Percentiles rank a stretch among this genome's conserved stretches.
These are phyloP conservation scores for Akanthomyces muscarius DNA, from an alignment of 2,329 filamentous ascomycete genomes.

Conservation along the genomic window DNA sequence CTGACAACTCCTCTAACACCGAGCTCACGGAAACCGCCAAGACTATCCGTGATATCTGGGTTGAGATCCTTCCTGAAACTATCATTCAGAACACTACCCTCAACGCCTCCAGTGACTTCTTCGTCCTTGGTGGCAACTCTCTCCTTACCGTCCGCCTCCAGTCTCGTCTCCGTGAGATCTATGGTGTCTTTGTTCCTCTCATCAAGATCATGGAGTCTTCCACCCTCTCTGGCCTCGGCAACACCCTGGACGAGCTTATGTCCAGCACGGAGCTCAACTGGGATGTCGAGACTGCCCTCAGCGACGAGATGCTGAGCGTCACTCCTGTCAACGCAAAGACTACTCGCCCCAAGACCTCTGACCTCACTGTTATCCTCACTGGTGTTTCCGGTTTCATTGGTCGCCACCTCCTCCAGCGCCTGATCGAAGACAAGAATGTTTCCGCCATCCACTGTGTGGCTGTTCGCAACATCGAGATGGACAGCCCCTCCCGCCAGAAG, in stretches of 20 bases:
- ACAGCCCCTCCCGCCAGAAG: conserved; percentile 17
- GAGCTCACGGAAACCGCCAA: conserved; percentile 12
- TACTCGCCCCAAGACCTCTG: conserved; percentile 10
- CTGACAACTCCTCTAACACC: conserved; percentile 2
- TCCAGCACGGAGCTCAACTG: conserved; percentile 22
- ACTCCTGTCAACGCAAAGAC: conserved; percentile 1
- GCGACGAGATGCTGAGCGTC: conserved; percentile 13
- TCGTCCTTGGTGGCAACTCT: conserved; percentile 40
- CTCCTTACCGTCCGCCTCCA: conserved; percentile 38
- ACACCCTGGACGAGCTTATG: conserved; percentile 24
- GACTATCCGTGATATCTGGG: conserved; percentile 19
- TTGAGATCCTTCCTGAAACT: conserved; percentile 20
- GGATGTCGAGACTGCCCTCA: conserved; percentile 3
- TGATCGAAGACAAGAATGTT: conserved; percentile 32
- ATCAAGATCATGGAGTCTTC: conserved; percentile 35
- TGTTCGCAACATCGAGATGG: conserved; percentile 26
- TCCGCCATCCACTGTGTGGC: conserved; percentile 43
- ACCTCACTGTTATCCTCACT: conserved; percentile 30
- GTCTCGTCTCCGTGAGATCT: conserved; percentile 28
- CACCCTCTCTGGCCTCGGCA: conserved; percentile 38
- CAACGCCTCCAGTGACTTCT: conserved; percentile 36
- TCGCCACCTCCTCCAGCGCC: conserved; percentile 31
- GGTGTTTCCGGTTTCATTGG: conserved; percentile 42
- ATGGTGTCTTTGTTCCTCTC: conserved; percentile 31
- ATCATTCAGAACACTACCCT: conserved; percentile 20